Evolutionary conservation across 208 protist genomes (phyloP).

Genomic region (Leishmania gerbilli): DNA sequence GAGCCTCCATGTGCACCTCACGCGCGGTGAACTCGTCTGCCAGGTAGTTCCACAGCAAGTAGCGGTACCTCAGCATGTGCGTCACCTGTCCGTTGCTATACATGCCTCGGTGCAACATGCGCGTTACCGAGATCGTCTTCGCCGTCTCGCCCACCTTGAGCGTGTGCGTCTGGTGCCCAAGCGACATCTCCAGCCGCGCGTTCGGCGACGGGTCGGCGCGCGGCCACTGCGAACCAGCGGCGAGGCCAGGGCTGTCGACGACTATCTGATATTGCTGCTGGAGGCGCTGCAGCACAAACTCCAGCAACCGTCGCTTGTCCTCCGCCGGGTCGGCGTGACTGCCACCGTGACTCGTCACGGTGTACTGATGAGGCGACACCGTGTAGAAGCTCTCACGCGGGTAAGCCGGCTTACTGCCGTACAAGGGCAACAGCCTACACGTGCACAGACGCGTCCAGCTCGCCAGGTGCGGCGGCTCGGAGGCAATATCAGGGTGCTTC

Average conservation of each 20-base stretch:
- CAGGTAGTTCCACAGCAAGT: slow-evolving; percentile 83
- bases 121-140: slow-evolving; percentile 68
- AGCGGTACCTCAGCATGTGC: slow-evolving; percentile 70
- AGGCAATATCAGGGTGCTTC: slow-evolving; percentile 55
- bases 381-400: slow-evolving; percentile 77
- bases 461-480: slow-evolving; percentile 35
- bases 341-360: slow-evolving; percentile 34
- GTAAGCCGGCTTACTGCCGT: slow-evolving; percentile 76
- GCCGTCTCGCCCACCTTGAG: slow-evolving; percentile 79
- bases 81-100: slow-evolving; percentile 79
- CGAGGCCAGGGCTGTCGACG: slow-evolving; percentile 43
- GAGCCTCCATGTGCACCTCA: slow-evolving; percentile 61
- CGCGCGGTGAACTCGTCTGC: slow-evolving; percentile 47
- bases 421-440: slow-evolving; percentile 73
- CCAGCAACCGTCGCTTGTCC: slow-evolving; percentile 47
- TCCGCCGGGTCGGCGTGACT: slow-evolving; percentile 9
- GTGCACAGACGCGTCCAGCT: slow-evolving; percentile 74
- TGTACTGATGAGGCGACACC: slow-evolving; percentile 79
- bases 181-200: slow-evolving; percentile 71
- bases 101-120: slow-evolving; percentile 82
- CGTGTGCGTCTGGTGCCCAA: slow-evolving; percentile 85
- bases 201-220: slow-evolving; percentile 61
- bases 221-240: slow-evolving; percentile 29
- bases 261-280: slow-evolving; percentile 90
- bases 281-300: slow-evolving; percentile 86